phyloP scores from a whole-genome alignment of 2,329 filamentous ascomycete genomes.

The Trichoderma asperellum region DNA sequence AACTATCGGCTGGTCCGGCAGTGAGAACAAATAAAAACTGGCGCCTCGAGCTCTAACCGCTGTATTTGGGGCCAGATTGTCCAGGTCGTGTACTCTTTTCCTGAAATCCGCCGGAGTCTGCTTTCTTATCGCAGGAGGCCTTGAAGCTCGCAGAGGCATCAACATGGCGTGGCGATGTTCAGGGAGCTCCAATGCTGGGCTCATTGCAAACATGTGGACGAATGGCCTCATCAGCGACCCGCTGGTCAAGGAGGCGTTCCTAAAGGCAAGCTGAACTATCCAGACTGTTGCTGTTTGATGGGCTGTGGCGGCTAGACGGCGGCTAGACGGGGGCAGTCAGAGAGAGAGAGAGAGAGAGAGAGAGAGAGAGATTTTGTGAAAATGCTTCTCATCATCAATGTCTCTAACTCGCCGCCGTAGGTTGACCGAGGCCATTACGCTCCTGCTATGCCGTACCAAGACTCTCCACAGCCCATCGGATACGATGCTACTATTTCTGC shows the following conservation, averaged over 20 bases:
- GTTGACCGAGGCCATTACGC: constrained; percentile 89
- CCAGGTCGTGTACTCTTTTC: neutral
- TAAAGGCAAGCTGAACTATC: constrained; percentile 54
- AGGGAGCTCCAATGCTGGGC: constrained; percentile 71
- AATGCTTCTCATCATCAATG: neutral
- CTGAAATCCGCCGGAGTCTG: constrained; percentile 1
- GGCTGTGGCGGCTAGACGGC: neutral
- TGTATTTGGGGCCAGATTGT: neutral
- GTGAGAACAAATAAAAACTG: constrained; percentile 6
- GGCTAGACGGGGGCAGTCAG: neutral
- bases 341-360: neutral
- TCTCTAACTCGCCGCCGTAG: constrained; percentile 45
- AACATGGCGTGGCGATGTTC: constrained; percentile 90
- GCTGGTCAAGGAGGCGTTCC: constrained; percentile 78
- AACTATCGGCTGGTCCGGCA: neutral
- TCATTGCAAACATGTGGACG: constrained; percentile 76
- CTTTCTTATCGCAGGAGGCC: constrained; percentile 4
- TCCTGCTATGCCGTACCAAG: constrained; percentile 68
- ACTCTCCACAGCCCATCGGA: constrained; percentile 60
- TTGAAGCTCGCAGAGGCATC: constrained; percentile 29
- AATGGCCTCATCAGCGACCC: constrained; percentile 74
- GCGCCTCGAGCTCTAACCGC: constrained; percentile 1
- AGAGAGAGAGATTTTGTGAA: neutral
- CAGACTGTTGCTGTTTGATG: neutral
- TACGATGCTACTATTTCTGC: constrained; percentile 61